Conservation (phyloP, 495 filamentous ascomycete genomes). For the Talaromyces thailandensis region DNA sequence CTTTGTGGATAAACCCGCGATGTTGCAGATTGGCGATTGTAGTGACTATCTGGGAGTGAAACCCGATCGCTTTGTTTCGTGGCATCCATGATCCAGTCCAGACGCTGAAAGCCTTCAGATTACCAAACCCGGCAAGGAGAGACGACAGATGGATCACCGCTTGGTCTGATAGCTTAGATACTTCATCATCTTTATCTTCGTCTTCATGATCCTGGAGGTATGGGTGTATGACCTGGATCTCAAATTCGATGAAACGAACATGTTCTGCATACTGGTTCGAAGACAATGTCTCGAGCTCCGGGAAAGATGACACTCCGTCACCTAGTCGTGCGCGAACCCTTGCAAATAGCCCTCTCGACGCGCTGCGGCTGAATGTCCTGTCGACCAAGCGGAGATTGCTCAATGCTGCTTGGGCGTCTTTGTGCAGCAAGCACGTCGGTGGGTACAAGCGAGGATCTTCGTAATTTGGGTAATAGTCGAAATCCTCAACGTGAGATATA, state of each 20-base stretch:
- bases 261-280: neutral
- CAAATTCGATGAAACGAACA: neutral
- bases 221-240: too few species aligned
- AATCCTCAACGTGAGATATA: neutral
- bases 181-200: neutral
- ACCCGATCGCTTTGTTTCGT: neutral
- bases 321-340: neutral
- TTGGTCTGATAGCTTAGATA: neutral
- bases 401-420: neutral
- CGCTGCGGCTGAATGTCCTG: neutral
- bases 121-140: neutral
- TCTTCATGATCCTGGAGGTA: neutral
- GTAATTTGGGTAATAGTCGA: neutral
- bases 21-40: neutral
- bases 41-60: neutral
- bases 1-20: neutral
- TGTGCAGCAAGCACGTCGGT: neutral
- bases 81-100: neutral
- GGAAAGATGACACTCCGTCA: neutral
- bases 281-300: neutral
- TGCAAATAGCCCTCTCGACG: neutral
- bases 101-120: neutral
- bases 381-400: neutral
- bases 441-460: neutral
- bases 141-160: neutral